Evolutionary conservation across 2,329 filamentous ascomycete genomes (phyloP).

Genomic region (Teratosphaeria pseudoeucalypti): DNA sequence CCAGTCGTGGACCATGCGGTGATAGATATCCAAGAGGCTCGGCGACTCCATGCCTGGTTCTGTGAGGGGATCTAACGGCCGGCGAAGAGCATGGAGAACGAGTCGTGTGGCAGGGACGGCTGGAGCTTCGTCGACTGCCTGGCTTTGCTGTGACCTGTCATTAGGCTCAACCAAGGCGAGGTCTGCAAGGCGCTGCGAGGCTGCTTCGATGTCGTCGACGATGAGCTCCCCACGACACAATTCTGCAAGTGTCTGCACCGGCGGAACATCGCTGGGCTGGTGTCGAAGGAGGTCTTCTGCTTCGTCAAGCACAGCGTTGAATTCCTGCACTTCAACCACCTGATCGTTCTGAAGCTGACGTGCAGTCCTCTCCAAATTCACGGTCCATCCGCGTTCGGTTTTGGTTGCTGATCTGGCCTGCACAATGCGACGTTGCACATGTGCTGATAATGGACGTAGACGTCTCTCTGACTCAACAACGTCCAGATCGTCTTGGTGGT

Average conservation of each 20-base stretch:
- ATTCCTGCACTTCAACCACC: not conserved
- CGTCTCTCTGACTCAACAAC: not conserved
- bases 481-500: not conserved
- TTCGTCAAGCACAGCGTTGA: not conserved
- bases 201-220: conserved; percentile 9
- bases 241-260: conserved; percentile 7
- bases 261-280: not conserved
- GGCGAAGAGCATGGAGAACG: not conserved
- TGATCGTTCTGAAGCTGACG: not conserved
- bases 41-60: not conserved
- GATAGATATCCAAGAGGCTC: conserved; percentile 1
- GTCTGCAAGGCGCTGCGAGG: conserved; percentile 5
- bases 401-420: not conserved
- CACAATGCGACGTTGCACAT: not conserved
- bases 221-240: conserved; percentile 3
- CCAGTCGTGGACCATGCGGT: conserved; percentile 1
- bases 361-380: conserved; percentile 2
- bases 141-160: not conserved
- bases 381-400: conserved; percentile 1
- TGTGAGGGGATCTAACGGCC: not conserved
- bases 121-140: not conserved
- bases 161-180: not conserved
- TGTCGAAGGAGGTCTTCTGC: not conserved
- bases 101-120: not conserved
- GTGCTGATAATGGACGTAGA: not conserved